These are phyloP conservation scores for Sugiyamaella grinbergsii DNA, from an alignment of 1,139 yeast genomes.

Conservation along the genomic window DNA sequence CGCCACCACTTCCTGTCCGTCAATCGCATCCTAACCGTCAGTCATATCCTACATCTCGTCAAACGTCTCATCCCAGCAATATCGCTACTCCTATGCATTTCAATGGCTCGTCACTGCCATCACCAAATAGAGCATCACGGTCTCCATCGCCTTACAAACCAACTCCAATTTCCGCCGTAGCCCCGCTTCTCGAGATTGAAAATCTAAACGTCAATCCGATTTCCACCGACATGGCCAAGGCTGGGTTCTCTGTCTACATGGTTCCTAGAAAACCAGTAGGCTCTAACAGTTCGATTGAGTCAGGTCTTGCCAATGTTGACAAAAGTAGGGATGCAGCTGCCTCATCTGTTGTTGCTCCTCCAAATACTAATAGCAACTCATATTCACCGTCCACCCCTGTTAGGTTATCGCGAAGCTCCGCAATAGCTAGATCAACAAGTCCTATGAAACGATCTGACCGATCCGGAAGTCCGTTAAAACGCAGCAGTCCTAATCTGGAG, in stretches of 20 bases:
- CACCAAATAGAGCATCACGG: no score
- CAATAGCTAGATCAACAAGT: conserved; percentile 9
- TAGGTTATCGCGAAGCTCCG: conserved; percentile 2
- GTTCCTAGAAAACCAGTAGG: conserved; percentile 15
- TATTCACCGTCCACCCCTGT: not conserved
- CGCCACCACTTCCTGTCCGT: not conserved
- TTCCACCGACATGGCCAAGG: conserved; percentile 15
- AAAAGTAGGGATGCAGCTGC: not conserved
- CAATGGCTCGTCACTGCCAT: no score
- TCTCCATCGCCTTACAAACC: no score
- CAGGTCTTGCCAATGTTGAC: not conserved
- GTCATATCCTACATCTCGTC: no score
- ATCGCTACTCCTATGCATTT: no score
- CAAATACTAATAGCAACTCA: not conserved
- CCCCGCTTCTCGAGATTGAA: conserved; percentile 3
- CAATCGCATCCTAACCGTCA: not conserved
- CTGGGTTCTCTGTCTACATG: conserved; percentile 14
- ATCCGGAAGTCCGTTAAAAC: not conserved
- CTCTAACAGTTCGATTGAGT: conserved; percentile 2
- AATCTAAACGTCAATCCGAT: not conserved
- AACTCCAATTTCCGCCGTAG: not conserved
- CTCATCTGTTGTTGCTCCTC: not conserved
- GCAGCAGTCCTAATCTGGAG: not conserved
- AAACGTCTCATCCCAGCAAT: no score
- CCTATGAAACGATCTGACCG: conserved; percentile 1